phyloP scores from a whole-genome alignment of 768 basidiomycete genomes.

The Agaricus blazei region DNA sequence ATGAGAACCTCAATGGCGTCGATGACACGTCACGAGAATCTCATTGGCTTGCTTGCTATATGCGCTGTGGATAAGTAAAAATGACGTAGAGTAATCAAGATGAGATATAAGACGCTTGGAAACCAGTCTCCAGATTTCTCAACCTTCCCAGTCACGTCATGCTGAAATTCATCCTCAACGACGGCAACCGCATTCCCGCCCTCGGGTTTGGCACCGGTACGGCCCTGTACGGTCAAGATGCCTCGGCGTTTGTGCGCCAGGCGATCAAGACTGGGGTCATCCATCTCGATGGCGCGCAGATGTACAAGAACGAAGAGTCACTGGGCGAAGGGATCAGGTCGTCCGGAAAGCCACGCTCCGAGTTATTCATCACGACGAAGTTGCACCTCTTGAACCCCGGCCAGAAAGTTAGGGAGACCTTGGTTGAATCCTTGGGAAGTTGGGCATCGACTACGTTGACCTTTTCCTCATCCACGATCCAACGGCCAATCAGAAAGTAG shows the following conservation, averaged over 20 bases:
- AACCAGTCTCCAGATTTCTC: neutral
- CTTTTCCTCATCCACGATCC: slow-evolving; percentile 59
- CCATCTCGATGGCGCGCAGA: slow-evolving; percentile 63
- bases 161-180: slow-evolving; percentile 43
- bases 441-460: slow-evolving; percentile 52
- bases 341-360: slow-evolving; percentile 45
- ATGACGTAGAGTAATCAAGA: no score
- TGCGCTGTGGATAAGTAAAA: no score
- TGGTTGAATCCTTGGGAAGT: slow-evolving; percentile 50
- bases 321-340: slow-evolving; percentile 46
- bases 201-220: slow-evolving; percentile 62
- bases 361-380: slow-evolving; percentile 63
- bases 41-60: no score
- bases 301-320: slow-evolving; percentile 50
- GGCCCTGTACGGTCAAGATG: slow-evolving; percentile 42
- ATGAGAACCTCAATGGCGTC: no score
- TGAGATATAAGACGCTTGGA: neutral
- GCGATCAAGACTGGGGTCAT: slow-evolving; percentile 55
- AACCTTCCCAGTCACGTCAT: slow-evolving; percentile 21
- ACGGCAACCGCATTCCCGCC: slow-evolving; percentile 49
- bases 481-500: slow-evolving; percentile 26
- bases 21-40: no score
- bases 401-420: slow-evolving; percentile 40
- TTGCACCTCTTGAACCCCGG: slow-evolving; percentile 36
- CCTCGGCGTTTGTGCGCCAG: slow-evolving; percentile 27